Evolutionary conservation across 768 basidiomycete species (phyloP).

Genomic region (Dioszegia aurantiaca): DNA sequence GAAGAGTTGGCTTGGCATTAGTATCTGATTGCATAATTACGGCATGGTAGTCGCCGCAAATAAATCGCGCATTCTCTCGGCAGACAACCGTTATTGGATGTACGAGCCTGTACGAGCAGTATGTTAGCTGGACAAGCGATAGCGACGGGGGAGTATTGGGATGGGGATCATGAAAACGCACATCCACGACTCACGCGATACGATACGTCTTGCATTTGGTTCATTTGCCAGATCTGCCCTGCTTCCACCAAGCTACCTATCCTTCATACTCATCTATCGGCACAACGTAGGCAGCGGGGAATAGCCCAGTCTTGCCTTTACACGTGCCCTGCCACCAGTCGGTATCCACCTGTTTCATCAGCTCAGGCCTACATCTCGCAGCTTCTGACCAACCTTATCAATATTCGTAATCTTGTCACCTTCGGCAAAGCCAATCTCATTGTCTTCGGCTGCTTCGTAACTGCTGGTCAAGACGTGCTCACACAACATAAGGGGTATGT

Average conservation of each 20-base stretch:
- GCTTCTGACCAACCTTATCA: constrained; percentile 59
- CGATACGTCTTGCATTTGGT: too few relatives aligned
- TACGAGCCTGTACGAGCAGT: too few relatives aligned
- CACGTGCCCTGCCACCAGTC: constrained; percentile 44
- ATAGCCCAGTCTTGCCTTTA: constrained; percentile 45
- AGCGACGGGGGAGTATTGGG: too few relatives aligned
- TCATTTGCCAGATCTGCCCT: too few relatives aligned
- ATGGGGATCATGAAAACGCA: too few relatives aligned
- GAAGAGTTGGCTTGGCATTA: neutral
- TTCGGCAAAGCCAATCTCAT: constrained; percentile 80
- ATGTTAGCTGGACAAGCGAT: too few relatives aligned
- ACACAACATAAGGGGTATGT: too few relatives aligned
- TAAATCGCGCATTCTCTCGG: constrained; percentile 3
- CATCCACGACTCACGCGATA: too few relatives aligned
- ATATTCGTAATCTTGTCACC: constrained; percentile 76
- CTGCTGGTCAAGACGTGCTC: too few relatives aligned
- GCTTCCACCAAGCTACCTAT: neutral
- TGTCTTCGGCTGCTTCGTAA: constrained; percentile 86
- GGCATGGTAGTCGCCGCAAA: neutral
- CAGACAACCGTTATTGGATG: neutral
- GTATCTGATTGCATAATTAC: neutral
- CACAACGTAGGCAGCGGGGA: constrained; percentile 49
- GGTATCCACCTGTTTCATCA: constrained; percentile 48
- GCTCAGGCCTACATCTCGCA: neutral
- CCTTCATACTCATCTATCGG: constrained; percentile 24